phyloP scores from a whole-genome alignment of 1,284 basidiomycete genomes.

The Xerocomus minutiporus region DNA sequence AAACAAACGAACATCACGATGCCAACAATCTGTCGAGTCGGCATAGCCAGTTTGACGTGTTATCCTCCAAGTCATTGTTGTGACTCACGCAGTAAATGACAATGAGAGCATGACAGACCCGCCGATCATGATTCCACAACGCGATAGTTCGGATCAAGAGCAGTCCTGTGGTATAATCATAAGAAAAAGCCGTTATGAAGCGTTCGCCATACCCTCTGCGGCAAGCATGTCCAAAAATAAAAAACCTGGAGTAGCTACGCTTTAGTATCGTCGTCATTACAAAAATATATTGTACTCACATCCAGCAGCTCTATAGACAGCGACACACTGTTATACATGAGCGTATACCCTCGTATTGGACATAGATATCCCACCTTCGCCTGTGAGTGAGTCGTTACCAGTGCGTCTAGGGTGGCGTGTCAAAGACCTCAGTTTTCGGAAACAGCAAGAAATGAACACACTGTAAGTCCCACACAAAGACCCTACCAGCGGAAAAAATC shows the following conservation, averaged over 20 bases:
- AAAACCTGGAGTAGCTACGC: not conserved
- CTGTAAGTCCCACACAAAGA: slow-evolving; percentile 3
- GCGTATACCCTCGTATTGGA: not conserved
- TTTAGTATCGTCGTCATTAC: not conserved
- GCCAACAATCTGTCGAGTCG: not conserved
- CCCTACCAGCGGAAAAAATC: slow-evolving; percentile 3
- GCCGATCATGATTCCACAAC: slow-evolving; percentile 3
- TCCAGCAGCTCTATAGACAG: slow-evolving; percentile 4
- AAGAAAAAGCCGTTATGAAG: not conserved
- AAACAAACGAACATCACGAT: slow-evolving; percentile 3
- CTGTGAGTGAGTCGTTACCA: not conserved
- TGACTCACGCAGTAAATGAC: slow-evolving; percentile 1
- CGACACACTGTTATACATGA: slow-evolving; percentile 3
- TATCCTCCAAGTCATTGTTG: no score
- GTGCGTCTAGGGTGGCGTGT: not conserved
- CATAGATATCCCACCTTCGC: not conserved
- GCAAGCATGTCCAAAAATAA: slow-evolving; percentile 5
- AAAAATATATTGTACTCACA: not conserved
- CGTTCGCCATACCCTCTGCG: slow-evolving; percentile 2
- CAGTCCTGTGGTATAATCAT: not conserved
- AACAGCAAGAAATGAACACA: not conserved
- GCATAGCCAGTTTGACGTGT: not conserved
- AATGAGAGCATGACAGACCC: not conserved
- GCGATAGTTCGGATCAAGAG: slow-evolving; percentile 11
- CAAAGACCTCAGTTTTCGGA: not conserved